phyloP scores from a whole-genome alignment of 257 asterid species.

The Solanum verrucosum region DNA sequence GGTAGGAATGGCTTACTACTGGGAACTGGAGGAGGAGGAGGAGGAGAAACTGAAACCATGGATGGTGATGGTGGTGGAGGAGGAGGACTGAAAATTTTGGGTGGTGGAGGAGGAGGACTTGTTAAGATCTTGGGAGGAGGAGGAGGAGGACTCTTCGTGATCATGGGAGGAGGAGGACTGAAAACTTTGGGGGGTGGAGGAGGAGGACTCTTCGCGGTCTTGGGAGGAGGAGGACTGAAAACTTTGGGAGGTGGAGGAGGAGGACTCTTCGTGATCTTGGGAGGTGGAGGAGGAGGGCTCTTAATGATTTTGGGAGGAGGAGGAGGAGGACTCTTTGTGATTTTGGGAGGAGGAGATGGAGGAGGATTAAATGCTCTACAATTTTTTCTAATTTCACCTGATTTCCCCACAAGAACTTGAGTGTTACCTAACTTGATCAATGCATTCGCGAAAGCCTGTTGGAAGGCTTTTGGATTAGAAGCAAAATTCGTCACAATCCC shows the following conservation, averaged over 20 bases:
- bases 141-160: background rate
- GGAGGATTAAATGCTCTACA: constrained; percentile 15
- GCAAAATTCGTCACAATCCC: constrained; percentile 6
- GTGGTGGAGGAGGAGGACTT: background rate
- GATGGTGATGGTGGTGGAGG: background rate
- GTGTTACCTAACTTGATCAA: constrained; percentile 22
- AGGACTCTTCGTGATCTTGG: background rate
- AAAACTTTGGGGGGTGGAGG: background rate
- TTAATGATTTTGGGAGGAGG: background rate
- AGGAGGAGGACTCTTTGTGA: background rate
- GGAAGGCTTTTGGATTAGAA: constrained; percentile 2
- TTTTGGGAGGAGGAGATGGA: background rate
- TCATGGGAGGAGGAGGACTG: background rate
- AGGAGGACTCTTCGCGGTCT: background rate
- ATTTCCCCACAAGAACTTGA: constrained; percentile 16
- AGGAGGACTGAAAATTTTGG: background rate
- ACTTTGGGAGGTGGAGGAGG: background rate
- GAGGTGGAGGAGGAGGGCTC: background rate
- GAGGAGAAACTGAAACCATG: background rate
- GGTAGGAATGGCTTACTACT: background rate
- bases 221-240: background rate
- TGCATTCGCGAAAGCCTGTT: constrained; percentile 8
- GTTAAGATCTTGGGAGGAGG: background rate
- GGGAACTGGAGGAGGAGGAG: background rate
- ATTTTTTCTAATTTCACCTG: constrained; percentile 21